Evolutionary conservation across 208 protist genomes (phyloP), one percentile per base, ranked within the genome.

Genomic region (Blastocrithidia nonstop): DNA sequence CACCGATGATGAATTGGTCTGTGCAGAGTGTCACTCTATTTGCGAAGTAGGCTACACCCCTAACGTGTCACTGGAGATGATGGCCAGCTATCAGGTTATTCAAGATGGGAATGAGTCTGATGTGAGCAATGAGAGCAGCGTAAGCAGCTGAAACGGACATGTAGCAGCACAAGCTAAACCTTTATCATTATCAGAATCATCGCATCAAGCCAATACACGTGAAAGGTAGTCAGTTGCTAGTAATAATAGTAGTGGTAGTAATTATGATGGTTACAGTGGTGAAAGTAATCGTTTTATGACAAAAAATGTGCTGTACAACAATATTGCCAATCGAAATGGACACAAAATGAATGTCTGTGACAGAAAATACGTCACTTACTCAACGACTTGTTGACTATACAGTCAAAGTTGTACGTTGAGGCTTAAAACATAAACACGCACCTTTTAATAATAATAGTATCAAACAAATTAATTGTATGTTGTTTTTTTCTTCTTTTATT

Each of bases 41-140:
- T 84, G 73, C 37, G 66, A 83, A 37, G 65, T 85, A 5, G 82
- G 82, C 38, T 91, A 86, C 61, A 91, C 82, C 6, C 82, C 82
- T 7, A 87, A 91, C 43, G 25, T 83, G 13, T 64, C 74, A 4
- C 39, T 87, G 4, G 77, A 91, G 51, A 57, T 85, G 1, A 51
- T 91, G 23, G 63, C 77, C 17, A 81, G 73, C 49, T 91, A 91
- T 48, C 82, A 87, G 35, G 64, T 75, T 0, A 38, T 69, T n/a
- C 61, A 64, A 42, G 28, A 25, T 33, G 51, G 22, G 7, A 11
- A n/a, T 50, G 60, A 13, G 37, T 40, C 22, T n/a, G 29, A n/a
- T n/a, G 29, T 35, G 11, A n/a, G 29, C 29, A n/a, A 11, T n/a
- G 29, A 15, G 11, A n/a, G 29, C 29, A 35, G 11, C 29, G 29